Evolutionary conservation across 1,139 yeast species (phyloP).

Genomic region (Pichia sp.): DNA sequence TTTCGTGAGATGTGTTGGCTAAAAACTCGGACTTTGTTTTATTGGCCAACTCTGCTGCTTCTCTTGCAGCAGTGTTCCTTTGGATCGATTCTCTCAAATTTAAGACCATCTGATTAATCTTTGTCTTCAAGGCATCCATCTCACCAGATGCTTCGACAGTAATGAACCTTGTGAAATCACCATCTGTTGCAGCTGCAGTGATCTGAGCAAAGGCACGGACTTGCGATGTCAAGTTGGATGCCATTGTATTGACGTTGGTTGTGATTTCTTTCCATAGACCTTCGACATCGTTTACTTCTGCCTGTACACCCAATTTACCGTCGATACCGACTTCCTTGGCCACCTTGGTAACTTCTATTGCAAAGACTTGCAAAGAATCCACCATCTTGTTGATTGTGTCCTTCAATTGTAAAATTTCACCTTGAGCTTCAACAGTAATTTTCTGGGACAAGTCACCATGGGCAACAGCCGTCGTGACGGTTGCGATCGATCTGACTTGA

Average conservation of each 20-base stretch:
- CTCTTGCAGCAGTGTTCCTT: constrained; percentile 88
- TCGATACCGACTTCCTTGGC: constrained; percentile 92
- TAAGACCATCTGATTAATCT: constrained; percentile 87
- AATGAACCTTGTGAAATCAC: constrained; percentile 83
- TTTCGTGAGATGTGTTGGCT: constrained; percentile 90
- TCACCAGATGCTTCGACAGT: constrained; percentile 91
- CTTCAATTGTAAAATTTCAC: constrained; percentile 73
- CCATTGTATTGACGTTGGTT: constrained; percentile 92
- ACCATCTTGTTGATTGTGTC: constrained; percentile 87
- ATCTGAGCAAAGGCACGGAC: constrained; percentile 92
- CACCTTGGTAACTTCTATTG: constrained; percentile 82
- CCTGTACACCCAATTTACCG: constrained; percentile 88
- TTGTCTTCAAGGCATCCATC: constrained; percentile 88
- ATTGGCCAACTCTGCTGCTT: constrained; percentile 88
- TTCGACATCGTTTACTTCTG: constrained; percentile 85
- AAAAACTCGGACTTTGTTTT: constrained; percentile 87
- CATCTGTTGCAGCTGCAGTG: constrained; percentile 91
- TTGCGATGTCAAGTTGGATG: constrained; percentile 83
- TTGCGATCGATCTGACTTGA: constrained; percentile 85
- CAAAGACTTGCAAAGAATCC: constrained; percentile 82
- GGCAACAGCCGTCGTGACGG: constrained; percentile 89
- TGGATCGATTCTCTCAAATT: constrained; percentile 84
- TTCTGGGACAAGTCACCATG: constrained; percentile 86
- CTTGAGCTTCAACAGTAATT: constrained; percentile 86
- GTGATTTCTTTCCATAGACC: constrained; percentile 91